Conservation (phyloP, 2,329 filamentous ascomycete genomes). For the Fusarium paranaense region DNA sequence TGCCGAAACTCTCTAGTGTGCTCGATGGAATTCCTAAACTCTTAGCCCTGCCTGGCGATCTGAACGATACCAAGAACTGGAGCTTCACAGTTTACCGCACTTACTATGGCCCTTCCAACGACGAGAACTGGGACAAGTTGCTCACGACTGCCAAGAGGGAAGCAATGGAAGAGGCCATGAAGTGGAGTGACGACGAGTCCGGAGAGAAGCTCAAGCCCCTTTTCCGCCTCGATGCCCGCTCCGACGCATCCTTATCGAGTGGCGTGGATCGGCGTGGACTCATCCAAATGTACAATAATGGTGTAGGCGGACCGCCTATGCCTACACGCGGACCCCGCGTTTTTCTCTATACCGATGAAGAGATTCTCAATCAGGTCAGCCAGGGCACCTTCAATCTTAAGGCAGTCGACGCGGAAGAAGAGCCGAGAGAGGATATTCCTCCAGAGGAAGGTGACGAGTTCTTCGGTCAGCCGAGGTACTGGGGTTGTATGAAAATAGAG, state of each 20-base stretch:
- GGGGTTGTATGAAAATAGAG: background rate
- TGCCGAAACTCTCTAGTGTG: background rate
- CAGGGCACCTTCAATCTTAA: background rate
- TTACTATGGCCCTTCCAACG: background rate
- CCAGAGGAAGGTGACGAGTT: background rate
- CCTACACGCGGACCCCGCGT: background rate
- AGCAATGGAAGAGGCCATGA: background rate
- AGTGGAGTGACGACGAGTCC: accelerated
- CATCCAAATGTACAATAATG: background rate
- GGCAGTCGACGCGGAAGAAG: background rate
- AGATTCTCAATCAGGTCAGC: accelerated
- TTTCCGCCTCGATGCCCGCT: background rate
- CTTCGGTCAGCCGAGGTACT: background rate
- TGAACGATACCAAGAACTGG: background rate
- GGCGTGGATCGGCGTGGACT: background rate
- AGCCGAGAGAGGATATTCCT: background rate
- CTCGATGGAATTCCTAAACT: background rate
- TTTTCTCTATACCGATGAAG: background rate
- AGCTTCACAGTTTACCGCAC: background rate
- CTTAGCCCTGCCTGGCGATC: background rate
- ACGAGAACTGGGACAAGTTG: background rate
- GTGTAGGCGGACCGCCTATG: background rate
- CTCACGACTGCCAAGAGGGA: background rate
- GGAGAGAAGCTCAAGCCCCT: background rate
- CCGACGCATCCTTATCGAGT: background rate